Evolutionary conservation across 306 rosid genomes (phyloP).

Genomic region (Phaseolus lunatus): DNA sequence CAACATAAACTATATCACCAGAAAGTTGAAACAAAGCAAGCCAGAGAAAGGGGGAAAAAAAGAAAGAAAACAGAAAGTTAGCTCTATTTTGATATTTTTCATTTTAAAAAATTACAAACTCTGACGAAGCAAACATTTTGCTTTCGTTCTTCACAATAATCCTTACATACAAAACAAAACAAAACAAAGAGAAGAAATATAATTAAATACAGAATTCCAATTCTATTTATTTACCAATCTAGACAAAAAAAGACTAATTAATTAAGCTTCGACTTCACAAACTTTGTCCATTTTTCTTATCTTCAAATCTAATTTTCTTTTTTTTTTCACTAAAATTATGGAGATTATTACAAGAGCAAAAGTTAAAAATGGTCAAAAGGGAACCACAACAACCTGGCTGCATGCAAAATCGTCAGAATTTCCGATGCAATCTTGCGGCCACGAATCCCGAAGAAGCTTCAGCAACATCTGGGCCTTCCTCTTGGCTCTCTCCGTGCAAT

Average conservation of each 20-base stretch:
- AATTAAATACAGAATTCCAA: constrained; percentile 58
- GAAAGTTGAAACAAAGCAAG: not conserved
- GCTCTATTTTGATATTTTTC: constrained; percentile 32
- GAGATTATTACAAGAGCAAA: constrained; percentile 41
- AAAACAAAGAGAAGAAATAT: constrained; percentile 47
- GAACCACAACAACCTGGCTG: constrained; percentile 72
- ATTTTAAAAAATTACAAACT: constrained; percentile 38
- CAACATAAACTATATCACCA: not conserved
- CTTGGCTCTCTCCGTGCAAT: constrained; percentile 91
- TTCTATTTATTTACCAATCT: constrained; percentile 62
- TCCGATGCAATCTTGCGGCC: constrained; percentile 86
- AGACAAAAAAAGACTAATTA: constrained; percentile 30
- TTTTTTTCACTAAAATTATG: constrained; percentile 31
- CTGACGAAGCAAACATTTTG: constrained; percentile 21
- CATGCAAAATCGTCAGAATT: constrained; percentile 85
- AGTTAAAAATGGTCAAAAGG: constrained; percentile 43
- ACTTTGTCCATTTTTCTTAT: constrained; percentile 39
- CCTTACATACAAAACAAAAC: constrained; percentile 68
- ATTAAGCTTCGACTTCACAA: constrained; percentile 39
- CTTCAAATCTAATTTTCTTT: constrained; percentile 14
- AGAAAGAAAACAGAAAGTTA: constrained; percentile 13
- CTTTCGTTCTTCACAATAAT: constrained; percentile 40
- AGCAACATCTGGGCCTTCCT: constrained; percentile 88
- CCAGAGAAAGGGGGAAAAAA: not conserved
- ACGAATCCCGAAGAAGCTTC: constrained; percentile 97